These are phyloP conservation scores for Microbotryum intermedium DNA, from an alignment of 1,284 basidiomycete genomes.

Conservation along the genomic window DNA sequence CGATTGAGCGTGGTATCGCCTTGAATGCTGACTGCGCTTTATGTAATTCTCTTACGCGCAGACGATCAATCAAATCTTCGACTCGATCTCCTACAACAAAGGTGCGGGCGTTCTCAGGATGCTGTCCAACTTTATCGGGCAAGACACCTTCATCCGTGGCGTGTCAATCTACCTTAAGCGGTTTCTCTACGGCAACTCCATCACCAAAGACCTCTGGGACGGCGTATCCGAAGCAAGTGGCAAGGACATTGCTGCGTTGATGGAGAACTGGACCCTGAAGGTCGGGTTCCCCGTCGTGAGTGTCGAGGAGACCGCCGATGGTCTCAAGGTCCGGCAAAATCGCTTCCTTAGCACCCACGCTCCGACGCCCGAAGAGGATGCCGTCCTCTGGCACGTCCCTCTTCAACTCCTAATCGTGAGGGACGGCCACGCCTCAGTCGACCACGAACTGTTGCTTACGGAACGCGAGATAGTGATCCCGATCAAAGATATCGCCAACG, in stretches of 20 bases:
- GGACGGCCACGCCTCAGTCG: constrained; percentile 49
- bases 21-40: constrained; percentile 63
- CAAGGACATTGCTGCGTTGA: constrained; percentile 66
- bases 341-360: constrained; percentile 79
- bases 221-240: constrained; percentile 74
- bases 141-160: constrained; percentile 54
- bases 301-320: constrained; percentile 65
- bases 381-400: constrained; percentile 83
- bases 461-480: constrained; percentile 58
- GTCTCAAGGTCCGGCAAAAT: constrained; percentile 61
- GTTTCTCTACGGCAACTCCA: constrained; percentile 71
- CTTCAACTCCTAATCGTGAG: constrained; percentile 60
- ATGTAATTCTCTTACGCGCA: constrained; percentile 64
- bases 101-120: constrained; percentile 89
- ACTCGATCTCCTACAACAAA: constrained; percentile 60
- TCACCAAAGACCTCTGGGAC: constrained; percentile 81
- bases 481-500: constrained; percentile 44
- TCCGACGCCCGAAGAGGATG: constrained; percentile 66
- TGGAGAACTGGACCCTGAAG: constrained; percentile 79
- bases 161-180: constrained; percentile 73
- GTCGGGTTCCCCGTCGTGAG: constrained; percentile 58
- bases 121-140: constrained; percentile 80
- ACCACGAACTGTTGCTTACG: constrained; percentile 49
- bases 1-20: too few relatives aligned
- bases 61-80: not conserved